Evolutionary conservation across 371 early-diverging fungal genomes (phyloP).

Genomic region (Lichtheimia corymbifera): DNA sequence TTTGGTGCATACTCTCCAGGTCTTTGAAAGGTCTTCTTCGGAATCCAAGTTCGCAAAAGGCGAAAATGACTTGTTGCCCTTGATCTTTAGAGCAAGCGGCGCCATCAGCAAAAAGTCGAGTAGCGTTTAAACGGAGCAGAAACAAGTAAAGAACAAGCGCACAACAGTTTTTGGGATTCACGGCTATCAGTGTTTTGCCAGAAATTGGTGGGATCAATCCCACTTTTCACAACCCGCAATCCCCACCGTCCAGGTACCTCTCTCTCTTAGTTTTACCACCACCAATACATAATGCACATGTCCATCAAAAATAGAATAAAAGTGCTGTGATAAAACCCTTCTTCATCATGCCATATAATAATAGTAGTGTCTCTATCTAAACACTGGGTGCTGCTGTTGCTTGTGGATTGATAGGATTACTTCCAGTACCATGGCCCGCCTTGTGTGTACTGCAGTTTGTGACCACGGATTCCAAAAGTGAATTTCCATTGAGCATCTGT

Average conservation of each 20-base stretch:
- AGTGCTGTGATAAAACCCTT: no score
- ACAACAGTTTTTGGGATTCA: background rate
- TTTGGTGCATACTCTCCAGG: constrained; percentile 87
- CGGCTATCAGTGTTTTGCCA: background rate
- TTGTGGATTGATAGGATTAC: constrained; percentile 2
- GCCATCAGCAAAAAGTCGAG: constrained; percentile 51
- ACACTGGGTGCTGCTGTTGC: background rate
- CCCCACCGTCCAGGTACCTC: no score
- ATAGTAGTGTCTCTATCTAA: background rate
- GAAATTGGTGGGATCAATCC: no score
- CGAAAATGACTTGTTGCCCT: constrained; percentile 74
- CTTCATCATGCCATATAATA: no score
- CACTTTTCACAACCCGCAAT: no score
- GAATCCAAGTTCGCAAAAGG: constrained; percentile 71
- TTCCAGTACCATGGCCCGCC: constrained; percentile 7
- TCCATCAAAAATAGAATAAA: no score
- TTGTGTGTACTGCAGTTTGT: constrained; percentile 21
- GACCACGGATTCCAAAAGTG: constrained; percentile 65
- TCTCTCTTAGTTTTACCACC: no score
- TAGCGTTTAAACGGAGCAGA: no score
- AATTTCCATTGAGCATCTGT: constrained; percentile 81
- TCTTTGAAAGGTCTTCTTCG: constrained; percentile 72
- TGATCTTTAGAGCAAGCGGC: constrained; percentile 75
- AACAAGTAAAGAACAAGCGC: no score
- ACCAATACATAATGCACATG: no score